phyloP scores from a whole-genome alignment of 805 yeast species.

The Candida pseudoglaebosa region DNA sequence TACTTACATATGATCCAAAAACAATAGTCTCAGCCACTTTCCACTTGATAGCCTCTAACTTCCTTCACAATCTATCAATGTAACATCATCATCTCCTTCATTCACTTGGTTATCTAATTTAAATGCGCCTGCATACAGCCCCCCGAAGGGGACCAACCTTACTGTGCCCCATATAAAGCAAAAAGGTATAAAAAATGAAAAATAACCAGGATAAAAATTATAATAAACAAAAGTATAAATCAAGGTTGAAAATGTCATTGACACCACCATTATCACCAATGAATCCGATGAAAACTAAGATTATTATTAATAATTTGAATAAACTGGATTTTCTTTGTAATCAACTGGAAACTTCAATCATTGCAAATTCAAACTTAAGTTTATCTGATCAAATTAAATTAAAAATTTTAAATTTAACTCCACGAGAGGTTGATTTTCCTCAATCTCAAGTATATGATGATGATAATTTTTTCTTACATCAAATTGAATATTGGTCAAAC shows the following conservation, averaged over 20 bases:
- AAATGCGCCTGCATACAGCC: too few species aligned
- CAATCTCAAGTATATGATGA: conserved; percentile 9
- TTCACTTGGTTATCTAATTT: too few species aligned
- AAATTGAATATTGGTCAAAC: conserved; percentile 34
- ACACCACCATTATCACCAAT: not conserved
- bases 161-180: too few species aligned
- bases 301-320: conserved; percentile 32
- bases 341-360: conserved; percentile 3
- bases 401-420: conserved; percentile 21
- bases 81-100: too few species aligned
- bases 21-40: too few species aligned
- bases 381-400: conserved; percentile 34
- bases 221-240: not conserved
- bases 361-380: conserved; percentile 15
- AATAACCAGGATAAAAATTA: not conserved
- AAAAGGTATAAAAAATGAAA: too few species aligned
- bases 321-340: conserved; percentile 26
- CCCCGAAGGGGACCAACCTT: too few species aligned
- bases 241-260: not conserved
- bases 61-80: too few species aligned
- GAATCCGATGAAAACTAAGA: conserved; percentile 21
- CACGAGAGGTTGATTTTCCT: conserved; percentile 6
- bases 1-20: too few species aligned
- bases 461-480: conserved; percentile 20
- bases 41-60: too few species aligned